Conservation (phyloP, 23 red algal genomes). For the Gracilaria caudata region DNA sequence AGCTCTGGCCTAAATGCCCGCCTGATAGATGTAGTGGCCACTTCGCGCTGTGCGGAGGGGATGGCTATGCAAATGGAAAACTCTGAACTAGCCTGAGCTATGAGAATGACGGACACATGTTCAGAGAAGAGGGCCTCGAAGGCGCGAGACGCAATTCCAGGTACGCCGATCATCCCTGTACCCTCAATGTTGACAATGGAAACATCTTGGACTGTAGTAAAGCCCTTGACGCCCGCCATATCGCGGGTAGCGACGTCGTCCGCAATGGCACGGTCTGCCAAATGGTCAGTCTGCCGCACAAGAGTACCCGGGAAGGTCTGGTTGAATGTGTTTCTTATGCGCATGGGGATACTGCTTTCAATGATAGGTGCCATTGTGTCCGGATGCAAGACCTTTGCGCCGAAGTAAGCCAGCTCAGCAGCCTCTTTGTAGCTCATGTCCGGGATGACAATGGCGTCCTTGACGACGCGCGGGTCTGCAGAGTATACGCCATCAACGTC, state of each 20-base stretch:
- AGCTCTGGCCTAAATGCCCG: conserved; percentile 88
- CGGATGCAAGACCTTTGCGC: conserved; percentile 94
- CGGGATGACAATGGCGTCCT: conserved; percentile 89
- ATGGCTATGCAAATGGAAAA: conserved; percentile 96
- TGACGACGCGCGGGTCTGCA: conserved; percentile 91
- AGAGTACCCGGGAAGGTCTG: conserved; percentile 65
- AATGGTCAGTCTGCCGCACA: conserved; percentile 28
- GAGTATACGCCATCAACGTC: conserved; percentile 98
- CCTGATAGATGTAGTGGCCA: conserved; percentile 68
- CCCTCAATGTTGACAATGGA: conserved; percentile 96
- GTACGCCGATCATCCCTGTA: conserved; percentile 98
- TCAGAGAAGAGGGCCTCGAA: conserved; percentile 85
- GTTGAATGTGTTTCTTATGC: conserved; percentile 86
- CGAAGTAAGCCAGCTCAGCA: conserved; percentile 97
- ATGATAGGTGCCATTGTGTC: conserved; percentile 95
- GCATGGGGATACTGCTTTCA: conserved; percentile 74
- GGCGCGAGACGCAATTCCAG: conserved; percentile 87
- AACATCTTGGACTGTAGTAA: conserved; percentile 92
- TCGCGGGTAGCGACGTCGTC: conserved; percentile 8
- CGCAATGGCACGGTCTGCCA: background rate
- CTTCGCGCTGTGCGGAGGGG: conserved; percentile 66
- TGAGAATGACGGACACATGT: conserved; percentile 85
- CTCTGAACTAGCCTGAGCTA: conserved; percentile 95
- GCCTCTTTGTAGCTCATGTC: conserved; percentile 97
- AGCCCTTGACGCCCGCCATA: conserved; percentile 90